phyloP scores from a whole-genome alignment of 352 stramenopile genomes.

The Phytopythium aichiense region DNA sequence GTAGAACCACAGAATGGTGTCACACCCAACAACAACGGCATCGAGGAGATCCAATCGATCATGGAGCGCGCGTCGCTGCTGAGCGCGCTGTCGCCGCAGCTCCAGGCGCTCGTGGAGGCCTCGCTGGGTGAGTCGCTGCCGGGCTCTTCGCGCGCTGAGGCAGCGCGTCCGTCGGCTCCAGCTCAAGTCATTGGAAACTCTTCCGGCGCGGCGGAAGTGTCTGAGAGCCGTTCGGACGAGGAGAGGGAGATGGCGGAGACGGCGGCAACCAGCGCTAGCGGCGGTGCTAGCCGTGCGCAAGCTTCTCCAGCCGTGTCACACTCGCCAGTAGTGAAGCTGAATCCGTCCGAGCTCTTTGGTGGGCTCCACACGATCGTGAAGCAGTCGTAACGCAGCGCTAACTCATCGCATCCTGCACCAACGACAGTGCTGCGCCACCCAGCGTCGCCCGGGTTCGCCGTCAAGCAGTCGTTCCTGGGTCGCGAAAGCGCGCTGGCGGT shows the following conservation, averaged over 20 bases:
- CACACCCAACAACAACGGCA: no score
- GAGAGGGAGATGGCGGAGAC: neutral
- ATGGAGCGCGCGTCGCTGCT: conserved; percentile 29
- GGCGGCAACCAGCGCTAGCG: neutral
- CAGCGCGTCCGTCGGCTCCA: neutral
- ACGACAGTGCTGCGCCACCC: conserved; percentile 39
- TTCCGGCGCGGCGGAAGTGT: neutral
- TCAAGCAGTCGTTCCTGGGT: conserved; percentile 49
- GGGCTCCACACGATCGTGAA: conserved; percentile 1
- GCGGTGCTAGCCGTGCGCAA: neutral
- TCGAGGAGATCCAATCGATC: neutral
- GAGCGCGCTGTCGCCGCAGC: conserved; percentile 52
- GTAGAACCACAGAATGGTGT: no score
- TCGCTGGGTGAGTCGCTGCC: conserved; percentile 44
- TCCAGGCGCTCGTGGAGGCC: conserved; percentile 58
- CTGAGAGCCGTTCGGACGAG: neutral
- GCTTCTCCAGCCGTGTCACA: neutral
- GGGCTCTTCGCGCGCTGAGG: neutral
- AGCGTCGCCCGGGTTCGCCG: conserved; percentile 48
- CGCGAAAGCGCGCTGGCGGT: conserved; percentile 23
- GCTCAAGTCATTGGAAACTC: neutral
- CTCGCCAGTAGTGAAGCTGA: conserved; percentile 19
- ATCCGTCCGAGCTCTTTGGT: conserved; percentile 66
- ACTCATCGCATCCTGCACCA: neutral
- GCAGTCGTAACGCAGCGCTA: neutral